These are phyloP conservation scores for Neostapfia colusana DNA, from an alignment of 176 grass and related monocot genomes.

Conservation along the genomic window DNA sequence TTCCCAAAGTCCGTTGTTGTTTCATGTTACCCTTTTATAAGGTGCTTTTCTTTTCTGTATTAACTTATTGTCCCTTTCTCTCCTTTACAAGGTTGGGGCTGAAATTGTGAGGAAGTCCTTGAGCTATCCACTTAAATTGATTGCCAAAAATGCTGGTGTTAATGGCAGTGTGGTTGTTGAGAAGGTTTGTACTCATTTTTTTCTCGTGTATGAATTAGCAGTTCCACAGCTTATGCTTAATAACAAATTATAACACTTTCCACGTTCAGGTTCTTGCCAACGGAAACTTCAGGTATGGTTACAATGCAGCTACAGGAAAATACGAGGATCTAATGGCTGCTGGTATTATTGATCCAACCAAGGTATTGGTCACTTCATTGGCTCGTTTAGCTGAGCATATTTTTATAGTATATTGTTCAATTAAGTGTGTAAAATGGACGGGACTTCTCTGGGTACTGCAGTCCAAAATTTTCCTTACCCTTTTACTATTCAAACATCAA, in stretches of 20 bases:
- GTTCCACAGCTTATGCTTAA: not conserved
- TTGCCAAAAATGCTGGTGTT: slow-evolving; percentile 91
- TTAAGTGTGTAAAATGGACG: not conserved
- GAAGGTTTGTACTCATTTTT: slow-evolving; percentile 50
- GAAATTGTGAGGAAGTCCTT: slow-evolving; percentile 89
- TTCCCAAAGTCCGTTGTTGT: not conserved
- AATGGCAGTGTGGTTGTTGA: slow-evolving; percentile 88
- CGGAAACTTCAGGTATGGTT: slow-evolving; percentile 73
- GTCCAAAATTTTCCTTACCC: not conserved
- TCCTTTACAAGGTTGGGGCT: slow-evolving; percentile 64
- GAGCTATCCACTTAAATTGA: slow-evolving; percentile 91
- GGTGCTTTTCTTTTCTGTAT: not conserved
- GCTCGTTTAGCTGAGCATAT: not conserved
- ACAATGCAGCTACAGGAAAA: slow-evolving; percentile 90
- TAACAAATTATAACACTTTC: not conserved
- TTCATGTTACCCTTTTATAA: not conserved
- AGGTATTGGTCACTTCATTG: slow-evolving; percentile 37
- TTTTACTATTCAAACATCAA: not conserved
- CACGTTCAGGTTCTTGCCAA: slow-evolving; percentile 63
- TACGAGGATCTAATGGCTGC: slow-evolving; percentile 95
- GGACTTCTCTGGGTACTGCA: not conserved
- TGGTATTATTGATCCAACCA: slow-evolving; percentile 96
- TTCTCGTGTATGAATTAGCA: not conserved
- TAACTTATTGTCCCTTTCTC: not conserved
- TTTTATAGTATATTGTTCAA: not conserved